Evolutionary conservation across 495 filamentous ascomycete species (phyloP).

Genomic region (Talaromyces wortmannii): DNA sequence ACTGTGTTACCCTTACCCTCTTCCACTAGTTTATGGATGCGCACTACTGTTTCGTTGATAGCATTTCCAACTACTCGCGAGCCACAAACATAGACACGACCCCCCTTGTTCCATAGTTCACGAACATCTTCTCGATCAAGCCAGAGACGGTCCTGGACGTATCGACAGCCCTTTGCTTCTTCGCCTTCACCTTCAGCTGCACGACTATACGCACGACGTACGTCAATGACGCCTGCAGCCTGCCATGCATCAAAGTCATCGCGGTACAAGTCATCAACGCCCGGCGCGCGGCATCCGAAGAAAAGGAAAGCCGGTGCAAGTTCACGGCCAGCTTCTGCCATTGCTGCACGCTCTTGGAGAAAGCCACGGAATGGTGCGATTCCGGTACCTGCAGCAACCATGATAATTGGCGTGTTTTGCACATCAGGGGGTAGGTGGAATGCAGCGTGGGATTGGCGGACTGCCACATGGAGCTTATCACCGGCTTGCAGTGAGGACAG

Average conservation of each 20-base stretch:
- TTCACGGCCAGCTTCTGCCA: constrained; percentile 18
- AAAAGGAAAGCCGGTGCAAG: constrained; percentile 54
- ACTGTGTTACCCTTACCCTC: no score
- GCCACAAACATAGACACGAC: no score
- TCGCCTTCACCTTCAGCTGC: constrained; percentile 3
- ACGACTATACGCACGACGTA: constrained; percentile 50
- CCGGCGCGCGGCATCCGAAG: constrained; percentile 53
- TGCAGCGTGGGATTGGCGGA: constrained; percentile 46
- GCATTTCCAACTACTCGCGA: no score
- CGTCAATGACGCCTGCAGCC: constrained; percentile 45
- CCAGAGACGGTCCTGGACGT: constrained; percentile 13
- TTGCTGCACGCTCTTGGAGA: constrained; percentile 54
- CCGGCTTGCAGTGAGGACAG: constrained; percentile 19
- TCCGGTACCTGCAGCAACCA: constrained; percentile 51
- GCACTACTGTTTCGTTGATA: no score
- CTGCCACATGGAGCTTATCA: constrained; percentile 55
- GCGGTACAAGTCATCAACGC: constrained; percentile 52
- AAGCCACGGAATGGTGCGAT: constrained; percentile 68
- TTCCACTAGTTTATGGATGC: no score
- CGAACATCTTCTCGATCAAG: no score
- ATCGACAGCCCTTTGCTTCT: constrained; percentile 25
- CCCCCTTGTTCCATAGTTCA: no score
- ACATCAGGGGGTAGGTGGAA: constrained; percentile 62
- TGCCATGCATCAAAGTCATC: constrained; percentile 56
- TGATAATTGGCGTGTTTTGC: constrained; percentile 55